Evolutionary conservation across 2,329 filamentous ascomycete genomes (phyloP), one percentile per base, ranked within the genome.

Genomic region (Neonectria coccinea): DNA sequence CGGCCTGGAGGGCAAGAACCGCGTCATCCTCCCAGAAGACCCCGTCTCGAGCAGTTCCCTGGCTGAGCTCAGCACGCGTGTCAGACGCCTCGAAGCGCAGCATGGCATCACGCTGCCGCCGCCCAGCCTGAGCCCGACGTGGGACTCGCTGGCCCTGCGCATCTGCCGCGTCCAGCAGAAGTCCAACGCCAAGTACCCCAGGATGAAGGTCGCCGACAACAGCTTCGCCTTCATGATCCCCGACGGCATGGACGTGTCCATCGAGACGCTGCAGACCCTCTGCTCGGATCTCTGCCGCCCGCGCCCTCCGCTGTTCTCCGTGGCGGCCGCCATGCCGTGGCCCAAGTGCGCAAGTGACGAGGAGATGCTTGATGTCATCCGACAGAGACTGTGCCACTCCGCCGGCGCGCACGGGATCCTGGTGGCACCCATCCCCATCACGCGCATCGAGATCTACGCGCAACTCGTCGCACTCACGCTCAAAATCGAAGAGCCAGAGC

Each of bases 101-200:
- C n/a, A 27, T 12, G 27, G 2, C 22, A 25, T 59, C 41, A 22
- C 27, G 5, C 14, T 18, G 12, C 48, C 57, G 11, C 48, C 57
- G 2, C 29, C 57, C 10, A 53, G 48, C 50, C 16, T 54, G 5
- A 29, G 41, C 4, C 12, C 50, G 6, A 59, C 48, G 4, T 59
- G 57, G 57, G 57, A 59, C 2, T 59, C 57, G 1, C 57, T 59
- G 12, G 57, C 50, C 5, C 39, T 51, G 29, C 57, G 57, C 18
- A 54, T 59, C 50, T 53, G 39, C 27, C 48, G 39, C 12, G 4
- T 59, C 12, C 31, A 53, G 22, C 16, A 57, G 18, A 48, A 58
- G 36, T 25, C 18, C 29, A 27, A 45, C 25, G 22, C 16, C 10
- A 33, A 11, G 9, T 22, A 7, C 10, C 33, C 16, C 18, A 42